Evolutionary conservation across 306 rosid genomes (phyloP), one percentile per base, ranked within the genome.

Genomic region (Betula pendula): DNA sequence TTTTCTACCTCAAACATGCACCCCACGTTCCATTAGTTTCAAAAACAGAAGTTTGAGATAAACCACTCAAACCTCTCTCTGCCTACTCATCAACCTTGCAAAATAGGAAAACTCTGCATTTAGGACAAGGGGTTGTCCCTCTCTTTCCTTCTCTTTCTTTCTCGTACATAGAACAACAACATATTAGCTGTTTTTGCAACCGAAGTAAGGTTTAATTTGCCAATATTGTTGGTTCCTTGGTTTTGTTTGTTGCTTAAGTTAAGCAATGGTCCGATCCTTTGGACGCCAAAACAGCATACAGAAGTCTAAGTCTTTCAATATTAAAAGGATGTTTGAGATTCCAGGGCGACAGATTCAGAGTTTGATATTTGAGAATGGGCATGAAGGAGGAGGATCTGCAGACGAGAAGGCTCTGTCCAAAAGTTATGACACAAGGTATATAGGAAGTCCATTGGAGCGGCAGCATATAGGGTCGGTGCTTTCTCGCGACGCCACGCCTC

Each of bases 211-310:
- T 38, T 27, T n/a, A 33, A 35, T 35, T 35, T 77, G 10, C 27
- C 12, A n/a, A 13, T 38, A 76, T 35, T 50, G 71, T 27, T 45
- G 2, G 33, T 29, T 29, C 73, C 78, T 51, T 81, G 81, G 76
- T 77, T 51, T 81, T 80, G 76, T 77, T 65, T 81, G 44, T 3
- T 40, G 56, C 53, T n/a, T 78, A 24, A 53, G 22, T 40, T 65
- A 52, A 76, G 86, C 75, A n/a, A 92, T 95, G 97, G 93, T 88
- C 88, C 81, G 93, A 31, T 82, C 92, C 45, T 83, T 89, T 45
- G 31, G 77, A 40, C 79, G 81, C 25, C 88, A 82, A 77, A 17
- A 35, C 15, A 86, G 84, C 76, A 72, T 90, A 84, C 97, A 89
- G 71, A 90, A 92, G 70, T 76, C 88, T 0, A 85, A 35, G 82